Base-by-base conservation (phyloP, 1,284 basidiomycete species). In the Stereum hirsutum region DNA sequence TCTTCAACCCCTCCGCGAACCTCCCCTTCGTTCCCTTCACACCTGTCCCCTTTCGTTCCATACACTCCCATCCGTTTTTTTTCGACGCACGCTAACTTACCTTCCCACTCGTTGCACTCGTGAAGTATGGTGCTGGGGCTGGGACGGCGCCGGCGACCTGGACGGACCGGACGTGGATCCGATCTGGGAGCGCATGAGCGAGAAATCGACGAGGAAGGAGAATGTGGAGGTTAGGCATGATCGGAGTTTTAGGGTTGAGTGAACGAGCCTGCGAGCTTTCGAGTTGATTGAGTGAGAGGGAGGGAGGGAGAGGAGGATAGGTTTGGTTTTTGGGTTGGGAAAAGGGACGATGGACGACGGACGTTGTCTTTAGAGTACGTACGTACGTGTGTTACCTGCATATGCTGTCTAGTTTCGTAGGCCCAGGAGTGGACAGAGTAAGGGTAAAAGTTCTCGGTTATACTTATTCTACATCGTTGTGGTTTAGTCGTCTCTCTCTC, bases 121-220 rank as follows among this genome's bases (percentile, higher is more conserved):
- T 42, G 17, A 58, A 93, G 92, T 95, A 6, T 96, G 92, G 92
- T 96, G 92, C 60, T 96, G 93, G 93, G 93, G 93, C 19, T 97
- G 93, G 93, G 93, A 97, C 57, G 93, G 93, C 28, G 93, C 93
- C 2, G 93, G 93, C 36, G 93, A 96, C 58, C 72, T 97, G 20
- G 93, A 95, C 50, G 92, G 90, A 35, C 91, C 90, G 0, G 90
- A 92, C 55, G 89, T 96, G 4, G 93, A 96, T 56, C 93, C 93
- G 6, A 86, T 97, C 49, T 97, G 93, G 93, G 93, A 96, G 61
- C 57, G 62, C 25, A 86, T 87, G 79, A 72, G 87, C 15, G 78
- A 85, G 52, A 77, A 71, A 55, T 77, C 84, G 17, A 79, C 66
- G 42, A 63, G 62, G 11, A 45, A 70, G 1, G 76, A 81, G 40